These are phyloP conservation scores for Arbutus unedo DNA, from an alignment of 148 eudicot genomes.

Conservation along the genomic window DNA sequence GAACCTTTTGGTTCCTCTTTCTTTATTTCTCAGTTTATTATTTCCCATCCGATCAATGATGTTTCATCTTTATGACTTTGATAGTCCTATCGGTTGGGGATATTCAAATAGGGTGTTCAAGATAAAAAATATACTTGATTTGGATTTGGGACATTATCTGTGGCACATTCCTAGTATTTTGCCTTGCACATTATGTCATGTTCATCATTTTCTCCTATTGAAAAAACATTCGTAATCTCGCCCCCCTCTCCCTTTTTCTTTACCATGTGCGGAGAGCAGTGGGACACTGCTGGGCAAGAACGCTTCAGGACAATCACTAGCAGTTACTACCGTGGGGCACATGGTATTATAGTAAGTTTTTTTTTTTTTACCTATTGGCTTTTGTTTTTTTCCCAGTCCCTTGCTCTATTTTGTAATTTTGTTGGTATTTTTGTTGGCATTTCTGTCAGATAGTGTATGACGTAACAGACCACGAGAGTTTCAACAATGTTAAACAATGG, in stretches of 20 bases:
- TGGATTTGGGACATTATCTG: background rate
- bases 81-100: background rate
- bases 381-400: background rate
- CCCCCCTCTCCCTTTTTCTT: background rate
- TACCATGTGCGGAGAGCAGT: constrained; percentile 26
- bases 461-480: constrained; percentile 30
- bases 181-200: background rate
- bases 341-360: constrained; percentile 12
- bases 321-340: constrained; percentile 18
- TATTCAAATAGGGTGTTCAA: background rate
- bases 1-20: background rate
- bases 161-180: background rate
- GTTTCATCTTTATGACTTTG: background rate
- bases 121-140: background rate
- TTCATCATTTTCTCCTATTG: background rate
- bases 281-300: constrained; percentile 24
- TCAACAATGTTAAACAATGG: constrained; percentile 33
- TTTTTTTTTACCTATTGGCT: background rate
- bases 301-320: constrained; percentile 18
- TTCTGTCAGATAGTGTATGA: constrained; percentile 30
- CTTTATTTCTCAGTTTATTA: background rate
- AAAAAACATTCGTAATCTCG: background rate
- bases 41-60: background rate
- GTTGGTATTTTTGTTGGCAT: background rate
- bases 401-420: background rate